These are phyloP conservation scores for Thermomyces lanuginosus DNA, from an alignment of 2,329 filamentous ascomycete species.

Conservation along the genomic window DNA sequence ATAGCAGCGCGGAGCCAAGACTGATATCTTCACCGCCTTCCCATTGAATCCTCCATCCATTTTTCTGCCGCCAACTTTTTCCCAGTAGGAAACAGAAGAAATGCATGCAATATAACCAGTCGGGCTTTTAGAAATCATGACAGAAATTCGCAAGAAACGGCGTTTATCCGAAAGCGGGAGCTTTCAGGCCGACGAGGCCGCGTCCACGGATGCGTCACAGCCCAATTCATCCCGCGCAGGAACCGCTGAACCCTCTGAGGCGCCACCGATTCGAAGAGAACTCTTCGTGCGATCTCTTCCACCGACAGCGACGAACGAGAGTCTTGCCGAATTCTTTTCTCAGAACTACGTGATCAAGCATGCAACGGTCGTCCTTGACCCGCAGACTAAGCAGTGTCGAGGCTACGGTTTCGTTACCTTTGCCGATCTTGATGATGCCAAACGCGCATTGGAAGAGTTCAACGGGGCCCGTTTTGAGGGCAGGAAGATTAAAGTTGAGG, in stretches of 20 bases:
- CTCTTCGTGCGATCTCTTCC: constrained; percentile 87
- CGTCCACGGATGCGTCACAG: constrained; percentile 8
- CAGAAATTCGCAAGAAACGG: constrained; percentile 21
- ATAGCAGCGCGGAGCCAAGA: background rate
- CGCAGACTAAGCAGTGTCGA: constrained; percentile 68
- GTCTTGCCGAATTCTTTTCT: constrained; percentile 77
- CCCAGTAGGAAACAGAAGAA: too few species aligned
- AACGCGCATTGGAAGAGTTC: constrained; percentile 63
- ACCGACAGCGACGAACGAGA: constrained; percentile 59
- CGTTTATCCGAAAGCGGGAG: constrained; percentile 16
- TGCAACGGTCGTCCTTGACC: constrained; percentile 78
- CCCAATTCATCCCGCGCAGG: constrained; percentile 9
- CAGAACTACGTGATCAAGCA: constrained; percentile 91
- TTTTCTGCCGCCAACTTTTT: constrained; percentile 22
- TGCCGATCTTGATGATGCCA: constrained; percentile 79
- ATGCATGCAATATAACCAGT: too few species aligned
- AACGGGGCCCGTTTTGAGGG: constrained; percentile 64
- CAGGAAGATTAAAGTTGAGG: constrained; percentile 66
- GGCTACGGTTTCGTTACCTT: constrained; percentile 97
- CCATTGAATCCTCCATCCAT: constrained; percentile 5
- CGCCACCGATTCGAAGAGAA: constrained; percentile 37
- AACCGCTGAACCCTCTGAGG: constrained; percentile 9
- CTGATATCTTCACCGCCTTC: constrained; percentile 11
- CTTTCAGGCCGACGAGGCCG: constrained; percentile 9
- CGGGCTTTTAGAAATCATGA: constrained; percentile 16